Evolutionary conservation across 805 yeast species (phyloP).

Genomic region (Torulaspora gathmanii): DNA sequence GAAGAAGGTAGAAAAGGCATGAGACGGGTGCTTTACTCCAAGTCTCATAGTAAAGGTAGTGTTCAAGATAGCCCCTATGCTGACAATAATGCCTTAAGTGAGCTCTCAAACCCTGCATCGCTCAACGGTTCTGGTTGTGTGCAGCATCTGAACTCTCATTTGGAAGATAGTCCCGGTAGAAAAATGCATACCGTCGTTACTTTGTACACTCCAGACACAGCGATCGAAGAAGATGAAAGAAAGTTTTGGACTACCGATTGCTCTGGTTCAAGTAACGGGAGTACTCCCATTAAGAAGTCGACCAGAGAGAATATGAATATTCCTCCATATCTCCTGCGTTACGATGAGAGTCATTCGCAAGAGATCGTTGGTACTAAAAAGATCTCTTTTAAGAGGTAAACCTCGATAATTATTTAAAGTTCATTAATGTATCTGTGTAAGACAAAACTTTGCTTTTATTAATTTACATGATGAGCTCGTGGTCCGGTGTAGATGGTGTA

Average conservation of each 20-base stretch:
- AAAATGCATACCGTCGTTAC: conserved; percentile 5
- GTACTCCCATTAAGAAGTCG: conserved; percentile 6
- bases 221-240: conserved; percentile 36
- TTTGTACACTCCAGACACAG: conserved; percentile 34
- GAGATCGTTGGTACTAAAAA: conserved; percentile 10
- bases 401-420: background rate
- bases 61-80: conserved; percentile 4
- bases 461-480: too few relatives aligned
- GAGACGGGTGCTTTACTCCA: background rate
- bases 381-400: conserved; percentile 9
- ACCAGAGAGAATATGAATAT: conserved; percentile 13
- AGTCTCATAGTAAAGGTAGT: background rate
- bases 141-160: conserved; percentile 2
- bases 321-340: conserved; percentile 22
- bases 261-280: conserved; percentile 4
- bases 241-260: conserved; percentile 32
- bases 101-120: conserved; percentile 9
- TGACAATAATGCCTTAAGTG: conserved; percentile 16
- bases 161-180: background rate
- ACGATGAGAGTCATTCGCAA: conserved; percentile 4
- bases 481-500: background rate
- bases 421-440: background rate
- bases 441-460: background rate
- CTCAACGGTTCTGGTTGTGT: conserved; percentile 1
- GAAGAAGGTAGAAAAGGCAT: conserved; percentile 1